phyloP scores from a whole-genome alignment of 441 rosid genomes.

The Sinapis alba region DNA sequence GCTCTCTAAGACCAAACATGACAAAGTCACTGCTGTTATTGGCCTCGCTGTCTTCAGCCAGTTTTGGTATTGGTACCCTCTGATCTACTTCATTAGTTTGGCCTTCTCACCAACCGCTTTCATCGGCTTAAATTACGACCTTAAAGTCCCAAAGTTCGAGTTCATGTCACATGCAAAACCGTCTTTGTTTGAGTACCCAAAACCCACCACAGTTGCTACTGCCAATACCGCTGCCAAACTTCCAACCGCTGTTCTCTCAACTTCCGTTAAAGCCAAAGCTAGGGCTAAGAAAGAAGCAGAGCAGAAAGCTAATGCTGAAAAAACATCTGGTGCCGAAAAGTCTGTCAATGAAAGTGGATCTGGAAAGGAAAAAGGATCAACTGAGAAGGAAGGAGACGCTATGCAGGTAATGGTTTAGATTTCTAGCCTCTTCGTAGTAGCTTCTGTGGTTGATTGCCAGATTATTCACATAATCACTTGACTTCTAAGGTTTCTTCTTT shows the following conservation, averaged over 20 bases:
- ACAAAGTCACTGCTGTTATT: slow-evolving; percentile 93
- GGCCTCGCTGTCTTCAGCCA: slow-evolving; percentile 98
- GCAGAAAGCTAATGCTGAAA: slow-evolving; percentile 77
- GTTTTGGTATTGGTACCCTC: slow-evolving; percentile 99
- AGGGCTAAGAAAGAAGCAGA: slow-evolving; percentile 99
- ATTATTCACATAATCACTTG: too few species aligned
- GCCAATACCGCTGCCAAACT: slow-evolving; percentile 81
- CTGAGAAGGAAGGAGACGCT: slow-evolving; percentile 82
- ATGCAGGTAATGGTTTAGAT: slow-evolving; percentile 67
- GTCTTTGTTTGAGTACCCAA: slow-evolving; percentile 91
- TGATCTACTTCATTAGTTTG: slow-evolving; percentile 87
- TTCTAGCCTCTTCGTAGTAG: slow-evolving; percentile 8
- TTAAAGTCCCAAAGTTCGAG: slow-evolving; percentile 90
- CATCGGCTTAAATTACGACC: slow-evolving; percentile 87
- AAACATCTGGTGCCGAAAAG: slow-evolving; percentile 53
- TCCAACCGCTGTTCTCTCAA: slow-evolving; percentile 90
- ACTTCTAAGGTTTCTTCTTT: too few species aligned
- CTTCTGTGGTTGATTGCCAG: too few species aligned
- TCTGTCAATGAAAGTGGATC: slow-evolving; percentile 47
- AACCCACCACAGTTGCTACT: slow-evolving; percentile 84
- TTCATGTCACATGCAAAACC: slow-evolving; percentile 93
- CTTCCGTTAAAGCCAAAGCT: slow-evolving; percentile 92
- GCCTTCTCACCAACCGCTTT: slow-evolving; percentile 96
- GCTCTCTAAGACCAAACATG: slow-evolving; percentile 97
- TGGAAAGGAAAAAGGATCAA: slow-evolving; percentile 69